Evolutionary conservation across 176 grass and related monocot species (phyloP).

Genomic region (Olyra latifolia): DNA sequence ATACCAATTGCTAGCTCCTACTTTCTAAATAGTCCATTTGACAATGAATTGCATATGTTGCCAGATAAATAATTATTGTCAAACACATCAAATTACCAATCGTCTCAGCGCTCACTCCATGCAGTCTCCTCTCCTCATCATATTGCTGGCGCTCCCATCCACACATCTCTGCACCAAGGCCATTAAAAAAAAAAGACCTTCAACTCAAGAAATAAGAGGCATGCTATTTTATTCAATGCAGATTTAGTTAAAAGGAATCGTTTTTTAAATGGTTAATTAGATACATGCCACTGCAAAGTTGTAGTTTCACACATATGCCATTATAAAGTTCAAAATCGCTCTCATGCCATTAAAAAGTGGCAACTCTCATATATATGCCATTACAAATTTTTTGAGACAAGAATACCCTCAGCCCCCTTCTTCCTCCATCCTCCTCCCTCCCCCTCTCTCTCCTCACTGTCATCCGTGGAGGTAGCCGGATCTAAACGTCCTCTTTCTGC

Average conservation of each 20-base stretch:
- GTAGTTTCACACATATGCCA: too few relatives aligned
- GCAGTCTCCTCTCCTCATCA: constrained; percentile 55
- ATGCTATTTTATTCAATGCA: not conserved
- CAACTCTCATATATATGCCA: too few relatives aligned
- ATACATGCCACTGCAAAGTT: too few relatives aligned
- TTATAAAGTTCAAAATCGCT: too few relatives aligned
- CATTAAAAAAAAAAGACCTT: constrained; percentile 15
- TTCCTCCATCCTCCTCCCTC: too few relatives aligned
- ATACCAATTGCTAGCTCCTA: not conserved
- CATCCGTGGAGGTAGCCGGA: too few relatives aligned
- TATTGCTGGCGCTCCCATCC: constrained; percentile 64
- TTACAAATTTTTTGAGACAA: too few relatives aligned
- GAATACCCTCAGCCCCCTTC: too few relatives aligned
- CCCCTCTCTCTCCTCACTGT: too few relatives aligned
- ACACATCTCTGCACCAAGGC: constrained; percentile 69
- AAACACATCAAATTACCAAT: constrained; percentile 48
- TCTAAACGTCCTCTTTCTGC: too few relatives aligned
- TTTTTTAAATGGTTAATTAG: too few relatives aligned
- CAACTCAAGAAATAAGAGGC: not conserved
- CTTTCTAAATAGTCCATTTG: constrained; percentile 7
- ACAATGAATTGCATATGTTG: constrained; percentile 4
- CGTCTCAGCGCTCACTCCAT: constrained; percentile 44
- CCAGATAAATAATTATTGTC: not conserved
- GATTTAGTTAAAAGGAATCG: not conserved
- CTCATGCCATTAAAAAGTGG: too few relatives aligned